These are phyloP conservation scores for Cytidiella melzeri DNA, from an alignment of 768 basidiomycete genomes.

Conservation along the genomic window DNA sequence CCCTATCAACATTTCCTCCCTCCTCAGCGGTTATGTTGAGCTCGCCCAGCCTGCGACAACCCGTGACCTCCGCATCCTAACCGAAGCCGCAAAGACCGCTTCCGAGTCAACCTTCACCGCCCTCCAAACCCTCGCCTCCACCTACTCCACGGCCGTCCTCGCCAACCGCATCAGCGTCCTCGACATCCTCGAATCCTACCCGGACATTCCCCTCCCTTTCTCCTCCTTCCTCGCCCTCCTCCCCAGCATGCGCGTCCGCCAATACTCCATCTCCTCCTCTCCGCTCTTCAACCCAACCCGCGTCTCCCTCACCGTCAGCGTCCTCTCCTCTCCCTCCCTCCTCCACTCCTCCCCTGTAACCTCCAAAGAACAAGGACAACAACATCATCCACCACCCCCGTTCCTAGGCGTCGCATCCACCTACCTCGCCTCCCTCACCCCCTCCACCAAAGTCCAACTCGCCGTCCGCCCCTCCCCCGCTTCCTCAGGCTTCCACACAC, in stretches of 20 bases:
- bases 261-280: slow-evolving; percentile 50
- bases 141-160: slow-evolving; percentile 30
- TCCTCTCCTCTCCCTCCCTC: slow-evolving; percentile 32
- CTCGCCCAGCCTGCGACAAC: slow-evolving; percentile 41
- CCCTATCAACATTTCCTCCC: slow-evolving; percentile 30
- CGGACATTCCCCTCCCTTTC: slow-evolving; percentile 33
- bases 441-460: slow-evolving; percentile 35
- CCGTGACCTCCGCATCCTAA: slow-evolving; percentile 32
- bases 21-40: slow-evolving; percentile 42
- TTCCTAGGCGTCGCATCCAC: slow-evolving; percentile 43
- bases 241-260: slow-evolving; percentile 42
- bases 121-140: slow-evolving; percentile 23
- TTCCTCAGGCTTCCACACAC: slow-evolving; percentile 40
- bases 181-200: slow-evolving; percentile 34
- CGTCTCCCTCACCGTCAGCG: slow-evolving; percentile 39
- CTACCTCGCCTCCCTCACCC: slow-evolving; percentile 32
- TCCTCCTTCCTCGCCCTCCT: slow-evolving; percentile 35
- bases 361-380: no score
- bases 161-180: slow-evolving; percentile 35
- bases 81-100: slow-evolving; percentile 23
- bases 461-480: slow-evolving; percentile 32
- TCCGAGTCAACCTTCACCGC: slow-evolving; percentile 19
- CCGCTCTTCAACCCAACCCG: slow-evolving; percentile 37
- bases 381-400: no score
- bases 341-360: slow-evolving; percentile 26